Evolutionary conservation across 805 yeast genomes (phyloP).

Genomic region (Kodamaea kaohsiungensis): DNA sequence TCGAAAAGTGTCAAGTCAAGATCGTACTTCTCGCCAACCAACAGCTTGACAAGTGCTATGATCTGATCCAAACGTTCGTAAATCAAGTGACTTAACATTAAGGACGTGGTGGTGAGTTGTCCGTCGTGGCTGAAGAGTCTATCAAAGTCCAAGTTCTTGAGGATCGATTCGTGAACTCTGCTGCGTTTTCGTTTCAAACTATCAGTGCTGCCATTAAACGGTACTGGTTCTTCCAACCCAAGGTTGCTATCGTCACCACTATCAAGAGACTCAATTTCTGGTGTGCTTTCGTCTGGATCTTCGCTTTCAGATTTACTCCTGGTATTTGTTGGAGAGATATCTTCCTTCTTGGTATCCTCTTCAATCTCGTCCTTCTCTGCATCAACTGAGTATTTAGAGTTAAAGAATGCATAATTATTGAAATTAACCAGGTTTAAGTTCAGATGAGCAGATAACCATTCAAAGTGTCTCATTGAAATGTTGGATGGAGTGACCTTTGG

Average conservation of each 20-base stretch:
- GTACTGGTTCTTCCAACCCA: neutral
- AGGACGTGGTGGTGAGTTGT: slow-evolving; percentile 26
- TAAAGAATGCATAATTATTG: slow-evolving; percentile 22
- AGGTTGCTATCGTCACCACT: neutral
- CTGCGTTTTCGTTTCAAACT: slow-evolving; percentile 2
- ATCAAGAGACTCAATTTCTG: slow-evolving; percentile 2
- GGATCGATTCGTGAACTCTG: slow-evolving; percentile 9
- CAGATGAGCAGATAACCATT: slow-evolving; percentile 29
- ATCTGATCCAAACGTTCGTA: slow-evolving; percentile 32
- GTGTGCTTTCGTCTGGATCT: neutral
- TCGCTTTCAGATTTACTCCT: neutral
- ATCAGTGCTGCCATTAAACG: neutral
- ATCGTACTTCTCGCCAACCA: slow-evolving; percentile 39
- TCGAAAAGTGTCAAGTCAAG: slow-evolving; percentile 14
- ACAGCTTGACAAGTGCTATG: slow-evolving; percentile 27
- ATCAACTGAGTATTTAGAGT: slow-evolving; percentile 6
- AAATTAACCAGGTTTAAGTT: slow-evolving; percentile 19
- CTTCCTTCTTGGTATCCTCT: neutral
- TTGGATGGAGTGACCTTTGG: slow-evolving; percentile 36
- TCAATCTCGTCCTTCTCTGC: neutral
- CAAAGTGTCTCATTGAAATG: slow-evolving; percentile 30
- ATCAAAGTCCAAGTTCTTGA: slow-evolving; percentile 24
- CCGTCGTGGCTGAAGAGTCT: slow-evolving; percentile 34
- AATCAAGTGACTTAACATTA: slow-evolving; percentile 30
- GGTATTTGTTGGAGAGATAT: neutral